Evolutionary conservation across 371 early-diverging fungal species (phyloP), one percentile per base, ranked within the genome.

Genomic region (Furculomyces boomerangus): DNA sequence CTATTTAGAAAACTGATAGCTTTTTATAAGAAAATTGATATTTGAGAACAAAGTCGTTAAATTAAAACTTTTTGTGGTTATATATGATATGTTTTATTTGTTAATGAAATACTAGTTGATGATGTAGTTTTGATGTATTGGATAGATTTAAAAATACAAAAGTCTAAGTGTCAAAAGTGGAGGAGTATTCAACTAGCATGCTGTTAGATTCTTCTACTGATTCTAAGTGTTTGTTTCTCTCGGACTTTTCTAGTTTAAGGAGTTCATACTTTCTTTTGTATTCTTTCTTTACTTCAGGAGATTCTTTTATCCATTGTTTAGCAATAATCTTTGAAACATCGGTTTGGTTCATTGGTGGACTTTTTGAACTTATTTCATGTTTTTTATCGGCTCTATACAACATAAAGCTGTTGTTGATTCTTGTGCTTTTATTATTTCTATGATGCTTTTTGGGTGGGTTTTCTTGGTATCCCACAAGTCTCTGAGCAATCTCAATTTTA

Each of bases 351-450:
- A 80, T 63, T 24, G 66, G 67, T 5, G 73, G 76, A 54, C 67
- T 65, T 54, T 70, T 56, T 25, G 61, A 54, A 30, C 71, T 70
- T 22, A 83, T 71, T 31, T 75, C 71, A 13, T 72, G 68, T 41
- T 75, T 78, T 46, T 77, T 79, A 53, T 79, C 74, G 41, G 71
- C 66, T 18, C 84, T 72, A 70, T 83, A 83, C 57, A 78, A 68
- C 57, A 83, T 81, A 63, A 83, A 83, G 0, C 79, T 75, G 66
- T 80, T 81, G 41, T 74, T 71, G 0, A 80, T 78, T 2, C 78
- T 68, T 1, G 70, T 65, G 25, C 49, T 22, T 35, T 57, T 61
- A 46, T 48, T 13, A 29, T 24, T 29, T 25, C 30, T 53, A 5
- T 29, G 10, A 3, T 53, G 45, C 24, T 24, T 45, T 28, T 53